These are phyloP conservation scores for Jatropha curcas DNA, from an alignment of 345 rosid genomes.

Conservation along the genomic window DNA sequence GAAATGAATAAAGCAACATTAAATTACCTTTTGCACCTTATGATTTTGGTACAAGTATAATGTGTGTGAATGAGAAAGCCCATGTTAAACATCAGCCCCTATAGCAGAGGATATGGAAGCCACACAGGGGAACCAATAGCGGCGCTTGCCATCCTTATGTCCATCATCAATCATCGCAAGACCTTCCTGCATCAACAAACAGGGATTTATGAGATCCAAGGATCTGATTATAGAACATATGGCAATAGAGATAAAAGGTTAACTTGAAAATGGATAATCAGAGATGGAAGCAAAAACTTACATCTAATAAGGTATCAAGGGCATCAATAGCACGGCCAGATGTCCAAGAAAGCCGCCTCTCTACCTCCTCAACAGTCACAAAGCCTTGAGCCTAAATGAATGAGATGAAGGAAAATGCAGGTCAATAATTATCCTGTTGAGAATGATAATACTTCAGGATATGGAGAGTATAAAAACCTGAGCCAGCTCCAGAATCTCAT, in stretches of 20 bases:
- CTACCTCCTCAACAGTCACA: conserved; percentile 82
- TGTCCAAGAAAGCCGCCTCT: conserved; percentile 74
- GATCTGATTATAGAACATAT: neutral
- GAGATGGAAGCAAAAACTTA: conserved; percentile 24
- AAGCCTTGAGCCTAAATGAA: conserved; percentile 71
- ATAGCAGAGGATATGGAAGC: conserved; percentile 54
- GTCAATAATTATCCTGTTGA: conserved; percentile 3
- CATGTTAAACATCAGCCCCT: conserved; percentile 37
- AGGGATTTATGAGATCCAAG: conserved; percentile 27
- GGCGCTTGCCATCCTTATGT: conserved; percentile 62
- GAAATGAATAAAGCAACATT: neutral
- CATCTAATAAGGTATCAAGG: conserved; percentile 76
- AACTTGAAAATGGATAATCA: neutral
- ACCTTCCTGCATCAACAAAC: conserved; percentile 57
- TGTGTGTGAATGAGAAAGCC: neutral
- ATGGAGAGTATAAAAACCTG: conserved; percentile 46
- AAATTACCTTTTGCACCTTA: neutral
- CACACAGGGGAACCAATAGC: conserved; percentile 89
- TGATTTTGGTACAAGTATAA: neutral
- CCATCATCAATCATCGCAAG: conserved; percentile 88
- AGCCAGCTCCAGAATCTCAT: conserved; percentile 81
- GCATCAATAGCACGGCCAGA: conserved; percentile 80
- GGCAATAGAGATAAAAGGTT: neutral
- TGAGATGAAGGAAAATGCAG: conserved; percentile 4
- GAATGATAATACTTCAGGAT: neutral